Evolutionary conservation across 1,284 basidiomycete genomes (phyloP).

Genomic region (Athelia sp.): DNA sequence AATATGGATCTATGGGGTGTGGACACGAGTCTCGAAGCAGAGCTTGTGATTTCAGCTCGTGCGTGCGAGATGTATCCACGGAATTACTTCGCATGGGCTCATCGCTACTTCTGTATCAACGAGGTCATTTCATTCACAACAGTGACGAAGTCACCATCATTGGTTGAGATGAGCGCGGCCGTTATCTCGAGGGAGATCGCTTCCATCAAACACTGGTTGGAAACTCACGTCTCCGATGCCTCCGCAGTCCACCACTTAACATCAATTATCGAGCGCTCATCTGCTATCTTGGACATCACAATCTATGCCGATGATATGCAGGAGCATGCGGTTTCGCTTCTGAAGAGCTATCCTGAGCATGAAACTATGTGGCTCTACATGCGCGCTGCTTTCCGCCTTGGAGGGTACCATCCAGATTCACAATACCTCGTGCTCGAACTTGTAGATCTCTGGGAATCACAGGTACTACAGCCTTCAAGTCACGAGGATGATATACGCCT

Average conservation of each 20-base stretch:
- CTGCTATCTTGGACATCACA: not conserved
- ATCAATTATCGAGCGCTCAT: constrained; percentile 22
- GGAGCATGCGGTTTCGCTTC: constrained; percentile 40
- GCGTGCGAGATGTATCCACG: constrained; percentile 58
- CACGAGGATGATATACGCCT: not conserved
- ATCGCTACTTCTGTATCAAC: constrained; percentile 44
- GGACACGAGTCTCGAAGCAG: constrained; percentile 20
- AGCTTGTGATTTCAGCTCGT: constrained; percentile 38
- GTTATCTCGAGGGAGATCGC: constrained; percentile 34
- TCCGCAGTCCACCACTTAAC: constrained; percentile 53
- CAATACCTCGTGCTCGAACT: not conserved
- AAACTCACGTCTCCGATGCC: constrained; percentile 58
- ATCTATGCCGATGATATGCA: not conserved
- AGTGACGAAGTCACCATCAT: constrained; percentile 14
- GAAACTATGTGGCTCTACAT: constrained; percentile 62
- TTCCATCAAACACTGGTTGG: constrained; percentile 44
- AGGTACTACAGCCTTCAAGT: not conserved
- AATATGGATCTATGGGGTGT: constrained; percentile 4
- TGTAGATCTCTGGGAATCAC: not conserved
- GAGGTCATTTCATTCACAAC: constrained; percentile 5
- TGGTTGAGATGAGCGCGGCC: constrained; percentile 11
- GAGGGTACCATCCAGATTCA: not conserved
- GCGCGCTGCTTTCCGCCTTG: constrained; percentile 17
- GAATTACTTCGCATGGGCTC: constrained; percentile 66
- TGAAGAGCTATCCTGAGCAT: constrained; percentile 44